These are phyloP conservation scores for Bolboschoenoplectus hybrid DNA, from an alignment of 202 grass and related monocot genomes.

Conservation along the genomic window DNA sequence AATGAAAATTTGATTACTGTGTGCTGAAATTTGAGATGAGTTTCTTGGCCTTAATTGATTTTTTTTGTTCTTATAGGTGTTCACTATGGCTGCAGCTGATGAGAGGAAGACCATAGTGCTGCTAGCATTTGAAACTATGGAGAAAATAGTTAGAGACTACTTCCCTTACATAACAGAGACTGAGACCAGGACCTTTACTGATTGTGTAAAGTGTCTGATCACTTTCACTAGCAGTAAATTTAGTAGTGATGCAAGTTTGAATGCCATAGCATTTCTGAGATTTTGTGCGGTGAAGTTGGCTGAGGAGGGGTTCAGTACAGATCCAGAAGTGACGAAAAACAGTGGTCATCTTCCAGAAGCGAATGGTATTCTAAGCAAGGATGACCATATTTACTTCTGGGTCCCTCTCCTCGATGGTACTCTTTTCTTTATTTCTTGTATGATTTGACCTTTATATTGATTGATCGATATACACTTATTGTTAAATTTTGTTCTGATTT, in stretches of 20 bases:
- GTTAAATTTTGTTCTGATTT: slow-evolving; percentile 36
- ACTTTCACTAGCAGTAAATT: slow-evolving; percentile 93
- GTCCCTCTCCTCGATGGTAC: slow-evolving; percentile 72
- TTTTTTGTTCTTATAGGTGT: slow-evolving; percentile 61
- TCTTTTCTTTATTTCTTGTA: neutral
- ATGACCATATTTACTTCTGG: slow-evolving; percentile 90
- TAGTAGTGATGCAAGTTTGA: slow-evolving; percentile 90
- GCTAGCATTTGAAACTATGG: slow-evolving; percentile 91
- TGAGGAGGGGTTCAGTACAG: slow-evolving; percentile 72
- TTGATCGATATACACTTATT: slow-evolving; percentile 20
- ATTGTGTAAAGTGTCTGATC: slow-evolving; percentile 92
- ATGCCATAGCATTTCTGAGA: slow-evolving; percentile 92
- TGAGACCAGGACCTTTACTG: slow-evolving; percentile 83
- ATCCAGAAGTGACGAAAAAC: slow-evolving; percentile 40
- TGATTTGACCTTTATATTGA: slow-evolving; percentile 35
- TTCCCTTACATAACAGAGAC: slow-evolving; percentile 98
- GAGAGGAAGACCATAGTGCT: slow-evolving; percentile 82
- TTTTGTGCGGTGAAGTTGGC: slow-evolving; percentile 98
- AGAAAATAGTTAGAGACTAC: slow-evolving; percentile 95
- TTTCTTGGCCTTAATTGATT: slow-evolving; percentile 40
- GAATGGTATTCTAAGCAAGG: slow-evolving; percentile 57
- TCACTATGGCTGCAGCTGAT: slow-evolving; percentile 75
- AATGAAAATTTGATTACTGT: slow-evolving; percentile 80
- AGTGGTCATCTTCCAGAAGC: slow-evolving; percentile 54
- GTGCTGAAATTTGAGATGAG: slow-evolving; percentile 32